Base-by-base conservation (phyloP, 495 filamentous ascomycete genomes). In the Podospora pseudocomata region DNA sequence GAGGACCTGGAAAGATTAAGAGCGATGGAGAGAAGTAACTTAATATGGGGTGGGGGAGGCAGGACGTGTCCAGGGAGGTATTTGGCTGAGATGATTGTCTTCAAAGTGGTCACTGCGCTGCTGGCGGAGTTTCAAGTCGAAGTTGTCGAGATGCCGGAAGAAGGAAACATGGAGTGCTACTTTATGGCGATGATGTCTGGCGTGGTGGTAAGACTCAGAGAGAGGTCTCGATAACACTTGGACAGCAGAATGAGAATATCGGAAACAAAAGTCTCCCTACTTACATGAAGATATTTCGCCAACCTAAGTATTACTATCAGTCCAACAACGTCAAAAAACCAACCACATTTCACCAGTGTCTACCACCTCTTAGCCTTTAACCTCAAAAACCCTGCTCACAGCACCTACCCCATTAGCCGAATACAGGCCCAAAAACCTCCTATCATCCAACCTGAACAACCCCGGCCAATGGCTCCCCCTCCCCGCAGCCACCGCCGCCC, bases 31-130 rank as follows among this genome's bases (percentile, higher is more conserved):
- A 75, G 68, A 70, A 74, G 55, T 58, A 81, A 79, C 69, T 75
- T 86, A 16, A 80, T 77, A 30, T 92, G 90, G 79, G 88, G 90
- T 13, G 87, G 85, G 0, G 90, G 90, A n/a, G 80, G 80, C 5
- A 77, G 90, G 49, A 84, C 86, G 3, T 92, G 90, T 75, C 89
- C 91, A 65, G 90, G 90, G 4, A 84, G 85, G 67, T 88, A 91
- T 68, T 80, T 92, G 60, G 85, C 85, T 28, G 80, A 88, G 73
- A 69, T 91, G 73, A 84, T 91, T 70, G 80, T 91, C 18, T 82
- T 84, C 65, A 92, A 91, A 75, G 73, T 89, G 2, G 82, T 91
- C 7, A 84, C 87, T 11, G 84, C 82, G n/a, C 76, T 92, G 60
- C 74, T 90, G 60, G 79, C 80, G 15, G 79, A 82, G 63, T 92